Percentiles rank a stretch among this genome's conserved stretches.
phyloP scores from a whole-genome alignment of 2,329 filamentous ascomycete genomes.

The Onygenales sp. region DNA sequence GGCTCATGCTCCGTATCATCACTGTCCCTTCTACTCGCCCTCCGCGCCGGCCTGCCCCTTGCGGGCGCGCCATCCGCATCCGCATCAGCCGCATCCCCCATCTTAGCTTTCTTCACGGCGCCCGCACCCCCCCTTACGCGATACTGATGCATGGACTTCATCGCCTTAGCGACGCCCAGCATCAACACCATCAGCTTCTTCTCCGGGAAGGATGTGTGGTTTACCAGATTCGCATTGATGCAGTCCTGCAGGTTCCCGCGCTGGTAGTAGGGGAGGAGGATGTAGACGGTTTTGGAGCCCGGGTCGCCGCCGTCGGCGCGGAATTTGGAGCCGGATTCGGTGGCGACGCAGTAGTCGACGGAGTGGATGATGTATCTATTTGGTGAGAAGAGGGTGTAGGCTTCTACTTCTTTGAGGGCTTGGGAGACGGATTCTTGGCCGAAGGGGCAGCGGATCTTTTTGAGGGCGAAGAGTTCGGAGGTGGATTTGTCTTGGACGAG shows the following conservation, averaged over 20 bases:
- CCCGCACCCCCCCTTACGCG: conserved; percentile 50
- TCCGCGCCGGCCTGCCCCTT: conserved; percentile 28
- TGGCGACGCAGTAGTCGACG: conserved; percentile 72
- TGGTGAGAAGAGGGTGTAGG: conserved; percentile 80
- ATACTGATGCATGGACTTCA: conserved; percentile 89
- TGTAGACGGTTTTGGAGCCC: conserved; percentile 86
- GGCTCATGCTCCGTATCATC: conserved; percentile 70
- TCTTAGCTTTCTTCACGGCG: conserved; percentile 47
- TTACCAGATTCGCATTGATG: conserved; percentile 97
- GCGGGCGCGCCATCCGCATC: conserved; percentile 34
- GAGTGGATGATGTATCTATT: conserved; percentile 79
- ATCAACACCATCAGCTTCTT: conserved; percentile 80
- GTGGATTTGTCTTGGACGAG: conserved; percentile 85
- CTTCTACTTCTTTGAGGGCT: conserved; percentile 94
- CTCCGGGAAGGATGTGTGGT: conserved; percentile 85
- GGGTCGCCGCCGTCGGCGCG: conserved; percentile 49
- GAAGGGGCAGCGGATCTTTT: conserved; percentile 98
- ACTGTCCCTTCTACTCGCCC: conserved; percentile 46
- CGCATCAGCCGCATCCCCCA: conserved; percentile 45
- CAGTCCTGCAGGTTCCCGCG: conserved; percentile 94
- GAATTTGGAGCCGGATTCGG: conserved; percentile 51
- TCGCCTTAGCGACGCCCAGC: conserved; percentile 77
- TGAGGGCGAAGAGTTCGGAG: conserved; percentile 81
- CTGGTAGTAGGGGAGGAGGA: conserved; percentile 89
- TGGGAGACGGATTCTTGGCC: conserved; percentile 91